A percentile compares a stretch with the other conserved stretches of the same genome.
phyloP scores from a whole-genome alignment of 768 basidiomycete species.

The Calocera cornea region DNA sequence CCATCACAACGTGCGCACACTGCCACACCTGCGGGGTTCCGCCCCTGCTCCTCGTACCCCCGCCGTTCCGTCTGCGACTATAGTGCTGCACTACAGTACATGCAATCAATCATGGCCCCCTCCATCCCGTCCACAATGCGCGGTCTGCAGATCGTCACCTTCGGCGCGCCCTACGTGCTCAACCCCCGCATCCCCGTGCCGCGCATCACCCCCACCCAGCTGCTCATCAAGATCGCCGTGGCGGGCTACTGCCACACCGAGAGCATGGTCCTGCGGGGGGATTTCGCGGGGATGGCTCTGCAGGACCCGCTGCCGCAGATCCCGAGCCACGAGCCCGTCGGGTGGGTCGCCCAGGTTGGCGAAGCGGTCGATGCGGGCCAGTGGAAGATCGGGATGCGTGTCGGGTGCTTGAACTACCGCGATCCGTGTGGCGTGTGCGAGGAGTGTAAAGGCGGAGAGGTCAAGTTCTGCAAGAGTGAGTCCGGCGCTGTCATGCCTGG shows the following conservation, averaged over 20 bases:
- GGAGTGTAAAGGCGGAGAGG: neutral
- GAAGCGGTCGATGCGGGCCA: neutral
- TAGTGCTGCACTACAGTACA: too few relatives aligned
- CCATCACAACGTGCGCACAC: too few relatives aligned
- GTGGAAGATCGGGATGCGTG: neutral
- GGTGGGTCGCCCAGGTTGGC: constrained; percentile 6
- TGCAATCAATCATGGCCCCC: neutral
- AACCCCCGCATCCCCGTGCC: constrained; percentile 6
- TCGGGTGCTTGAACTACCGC: constrained; percentile 4
- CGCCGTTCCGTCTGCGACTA: neutral
- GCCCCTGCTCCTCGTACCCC: too few relatives aligned
- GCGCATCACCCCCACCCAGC: neutral
- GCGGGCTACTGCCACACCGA: constrained; percentile 12
- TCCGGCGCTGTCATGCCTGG: neutral
- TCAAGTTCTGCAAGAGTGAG: neutral
- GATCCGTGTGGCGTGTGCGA: constrained; percentile 3
- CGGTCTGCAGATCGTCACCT: neutral
- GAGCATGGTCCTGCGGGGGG: neutral
- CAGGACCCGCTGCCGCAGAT: neutral
- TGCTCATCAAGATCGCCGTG: constrained; percentile 5
- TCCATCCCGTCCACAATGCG: neutral
- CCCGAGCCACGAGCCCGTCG: constrained; percentile 9
- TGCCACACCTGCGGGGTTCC: too few relatives aligned
- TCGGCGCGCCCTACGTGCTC: neutral
- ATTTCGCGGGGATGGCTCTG: neutral